Percentiles rank a stretch among this genome's conserved stretches.
Evolutionary conservation across 202 grass and related monocot species (phyloP).

Genomic region (Panicum virgatum): DNA sequence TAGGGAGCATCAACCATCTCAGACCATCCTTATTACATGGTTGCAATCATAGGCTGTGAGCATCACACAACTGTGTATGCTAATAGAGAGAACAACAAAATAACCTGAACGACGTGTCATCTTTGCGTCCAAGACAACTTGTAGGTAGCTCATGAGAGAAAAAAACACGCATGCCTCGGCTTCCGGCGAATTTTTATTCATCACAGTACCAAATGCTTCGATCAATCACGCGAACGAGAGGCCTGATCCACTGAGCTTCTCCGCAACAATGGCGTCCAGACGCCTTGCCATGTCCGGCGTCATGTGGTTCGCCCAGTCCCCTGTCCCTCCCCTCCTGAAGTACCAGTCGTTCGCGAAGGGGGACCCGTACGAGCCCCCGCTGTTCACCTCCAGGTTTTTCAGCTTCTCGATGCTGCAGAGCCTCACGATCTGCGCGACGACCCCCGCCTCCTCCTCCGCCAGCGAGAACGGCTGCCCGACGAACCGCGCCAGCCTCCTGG

Average conservation of each 20-base stretch:
- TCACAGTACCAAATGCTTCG: background rate
- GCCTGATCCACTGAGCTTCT: slow-evolving; percentile 1
- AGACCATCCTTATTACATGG: background rate
- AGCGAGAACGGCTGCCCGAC: slow-evolving; percentile 41
- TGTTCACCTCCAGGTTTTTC: slow-evolving; percentile 39
- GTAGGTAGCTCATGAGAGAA: background rate
- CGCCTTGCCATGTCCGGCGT: slow-evolving; percentile 26
- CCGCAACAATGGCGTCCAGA: slow-evolving; percentile 20
- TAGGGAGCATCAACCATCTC: background rate
- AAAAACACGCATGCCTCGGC: background rate
- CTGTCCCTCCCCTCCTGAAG: slow-evolving; percentile 42
- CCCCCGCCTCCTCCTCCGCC: slow-evolving; percentile 31
- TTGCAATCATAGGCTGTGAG: background rate
- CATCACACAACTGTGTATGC: background rate
- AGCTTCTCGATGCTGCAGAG: slow-evolving; percentile 59
- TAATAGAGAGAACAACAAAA: background rate
- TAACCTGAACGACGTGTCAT: background rate
- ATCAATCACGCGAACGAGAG: background rate
- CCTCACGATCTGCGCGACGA: slow-evolving; percentile 6
- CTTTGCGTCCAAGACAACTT: background rate
- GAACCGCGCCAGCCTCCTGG: slow-evolving; percentile 39
- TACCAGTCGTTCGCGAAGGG: background rate
- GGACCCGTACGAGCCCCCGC: background rate
- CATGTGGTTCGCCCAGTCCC: slow-evolving; percentile 48
- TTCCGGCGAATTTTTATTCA: background rate